These are phyloP conservation scores for Cercospora brassicicola DNA, from an alignment of 2,329 filamentous ascomycete species.

Conservation along the genomic window DNA sequence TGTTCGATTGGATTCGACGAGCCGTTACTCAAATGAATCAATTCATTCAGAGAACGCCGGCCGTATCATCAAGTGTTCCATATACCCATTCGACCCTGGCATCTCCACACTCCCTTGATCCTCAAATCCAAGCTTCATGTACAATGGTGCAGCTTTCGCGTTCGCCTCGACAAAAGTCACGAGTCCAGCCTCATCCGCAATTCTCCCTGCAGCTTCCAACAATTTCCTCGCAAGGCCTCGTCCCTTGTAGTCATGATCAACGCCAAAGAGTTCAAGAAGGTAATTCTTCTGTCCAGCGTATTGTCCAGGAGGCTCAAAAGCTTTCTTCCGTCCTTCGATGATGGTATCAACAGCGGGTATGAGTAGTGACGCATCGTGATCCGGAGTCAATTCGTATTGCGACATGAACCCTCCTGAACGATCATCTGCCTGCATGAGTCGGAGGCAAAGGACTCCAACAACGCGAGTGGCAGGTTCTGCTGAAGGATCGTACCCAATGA, in stretches of 20 bases:
- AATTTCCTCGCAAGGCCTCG: slow-evolving; percentile 26
- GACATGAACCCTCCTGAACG: slow-evolving; percentile 22
- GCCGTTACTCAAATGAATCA: no score
- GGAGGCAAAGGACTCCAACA: slow-evolving; percentile 25
- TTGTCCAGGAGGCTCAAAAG: neutral
- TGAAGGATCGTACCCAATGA: slow-evolving; percentile 20
- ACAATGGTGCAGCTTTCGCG: slow-evolving; percentile 21
- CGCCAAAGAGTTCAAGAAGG: slow-evolving; percentile 30
- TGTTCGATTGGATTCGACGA: no score
- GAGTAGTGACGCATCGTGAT: slow-evolving; percentile 25
- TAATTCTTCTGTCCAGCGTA: slow-evolving; percentile 6
- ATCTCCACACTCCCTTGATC: slow-evolving; percentile 12
- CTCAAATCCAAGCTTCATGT: slow-evolving; percentile 21
- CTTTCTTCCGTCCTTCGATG: slow-evolving; percentile 11
- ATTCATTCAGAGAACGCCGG: neutral
- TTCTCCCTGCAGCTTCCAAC: slow-evolving; percentile 25
- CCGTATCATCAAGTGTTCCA: slow-evolving; percentile 16
- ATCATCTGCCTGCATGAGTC: slow-evolving; percentile 20
- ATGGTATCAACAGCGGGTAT: slow-evolving; percentile 14
- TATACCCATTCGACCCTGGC: slow-evolving; percentile 13
- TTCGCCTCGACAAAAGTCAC: slow-evolving; percentile 32
- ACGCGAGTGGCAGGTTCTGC: neutral
- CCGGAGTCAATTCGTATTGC: slow-evolving; percentile 8
- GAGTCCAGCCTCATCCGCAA: slow-evolving; percentile 26
- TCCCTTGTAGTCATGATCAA: slow-evolving; percentile 30